Evolutionary conservation across 2,329 filamentous ascomycete species (phyloP).

Genomic region (Colletotrichum godetiae): DNA sequence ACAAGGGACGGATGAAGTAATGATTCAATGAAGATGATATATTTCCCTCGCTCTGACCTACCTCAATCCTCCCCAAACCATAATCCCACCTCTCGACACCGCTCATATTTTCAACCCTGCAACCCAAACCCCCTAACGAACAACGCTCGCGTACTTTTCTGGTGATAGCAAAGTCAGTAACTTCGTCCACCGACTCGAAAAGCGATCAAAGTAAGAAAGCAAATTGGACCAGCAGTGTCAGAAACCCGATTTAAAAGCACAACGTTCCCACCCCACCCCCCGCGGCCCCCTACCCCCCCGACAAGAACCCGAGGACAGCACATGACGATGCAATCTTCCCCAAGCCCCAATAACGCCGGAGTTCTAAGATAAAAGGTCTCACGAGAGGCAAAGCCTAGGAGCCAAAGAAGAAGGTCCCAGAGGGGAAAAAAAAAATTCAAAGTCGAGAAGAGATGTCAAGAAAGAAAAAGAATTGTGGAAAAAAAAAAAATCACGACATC

Average conservation of each 20-base stretch:
- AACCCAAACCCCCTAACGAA: neutral
- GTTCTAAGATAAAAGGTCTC: slow-evolving; percentile 1
- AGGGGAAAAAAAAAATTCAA: neutral
- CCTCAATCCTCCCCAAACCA: neutral
- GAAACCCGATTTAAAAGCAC: slow-evolving; percentile 61
- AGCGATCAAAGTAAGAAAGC: neutral
- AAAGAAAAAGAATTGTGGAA: neutral
- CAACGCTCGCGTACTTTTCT: neutral
- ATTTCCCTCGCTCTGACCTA: neutral
- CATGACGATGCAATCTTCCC: slow-evolving; percentile 47
- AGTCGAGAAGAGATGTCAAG: too few relatives aligned
- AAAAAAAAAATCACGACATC: neutral
- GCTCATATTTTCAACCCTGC: neutral
- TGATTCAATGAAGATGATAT: slow-evolving; percentile 28
- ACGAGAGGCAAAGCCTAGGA: slow-evolving; percentile 34
- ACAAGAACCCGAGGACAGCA: slow-evolving; percentile 38
- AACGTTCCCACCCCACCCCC: slow-evolving; percentile 49
- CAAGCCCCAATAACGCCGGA: slow-evolving; percentile 21
- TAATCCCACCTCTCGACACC: neutral
- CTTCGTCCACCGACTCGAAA: neutral
- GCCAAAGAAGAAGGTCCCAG: neutral
- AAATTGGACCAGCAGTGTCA: slow-evolving; percentile 44
- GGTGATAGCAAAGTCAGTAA: slow-evolving; percentile 6
- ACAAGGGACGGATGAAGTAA: neutral
- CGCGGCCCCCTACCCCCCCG: slow-evolving; percentile 37